Evolutionary conservation across 164 flowering plant species (phyloP).

Genomic region (Malania oleifera): DNA sequence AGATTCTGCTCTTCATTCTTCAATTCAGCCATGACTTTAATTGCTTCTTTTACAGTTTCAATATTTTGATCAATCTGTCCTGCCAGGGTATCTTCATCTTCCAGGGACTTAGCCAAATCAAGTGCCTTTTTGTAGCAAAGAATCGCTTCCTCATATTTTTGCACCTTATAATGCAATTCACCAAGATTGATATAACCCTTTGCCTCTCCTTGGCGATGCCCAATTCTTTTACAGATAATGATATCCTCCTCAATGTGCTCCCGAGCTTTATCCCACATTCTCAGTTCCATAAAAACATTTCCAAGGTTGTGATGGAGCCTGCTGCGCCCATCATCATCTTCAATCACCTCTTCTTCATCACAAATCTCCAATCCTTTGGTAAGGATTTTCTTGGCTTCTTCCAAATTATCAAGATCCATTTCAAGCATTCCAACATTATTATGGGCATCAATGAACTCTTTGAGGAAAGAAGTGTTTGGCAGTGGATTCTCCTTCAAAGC

Average conservation of each 20-base stretch:
- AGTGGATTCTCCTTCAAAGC: conserved; percentile 52
- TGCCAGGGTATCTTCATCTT: conserved; percentile 83
- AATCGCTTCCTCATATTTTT: conserved; percentile 70
- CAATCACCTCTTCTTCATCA: conserved; percentile 81
- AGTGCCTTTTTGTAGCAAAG: conserved; percentile 71
- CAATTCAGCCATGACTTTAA: conserved; percentile 54
- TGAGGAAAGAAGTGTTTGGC: conserved; percentile 44
- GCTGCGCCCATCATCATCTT: conserved; percentile 68
- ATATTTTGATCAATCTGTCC: conserved; percentile 61
- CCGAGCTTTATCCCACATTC: conserved; percentile 72
- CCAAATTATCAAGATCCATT: conserved; percentile 82
- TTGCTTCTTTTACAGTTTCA: conserved; percentile 50
- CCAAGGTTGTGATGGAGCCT: conserved; percentile 97
- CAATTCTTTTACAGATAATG: conserved; percentile 63
- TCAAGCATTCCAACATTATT: conserved; percentile 96
- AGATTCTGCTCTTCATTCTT: conserved; percentile 77
- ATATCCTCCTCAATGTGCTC: conserved; percentile 80
- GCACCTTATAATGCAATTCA: conserved; percentile 63
- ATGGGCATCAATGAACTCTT: conserved; percentile 88
- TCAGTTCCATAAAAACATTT: conserved; percentile 61
- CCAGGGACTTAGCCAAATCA: conserved; percentile 71
- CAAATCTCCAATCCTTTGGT: conserved; percentile 66
- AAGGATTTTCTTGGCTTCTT: conserved; percentile 63
- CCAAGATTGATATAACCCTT: conserved; percentile 95
- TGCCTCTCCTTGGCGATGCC: conserved; percentile 86